phyloP scores from a whole-genome alignment of 2,329 filamentous ascomycete genomes.

The Biscogniauxia mediterranea region DNA sequence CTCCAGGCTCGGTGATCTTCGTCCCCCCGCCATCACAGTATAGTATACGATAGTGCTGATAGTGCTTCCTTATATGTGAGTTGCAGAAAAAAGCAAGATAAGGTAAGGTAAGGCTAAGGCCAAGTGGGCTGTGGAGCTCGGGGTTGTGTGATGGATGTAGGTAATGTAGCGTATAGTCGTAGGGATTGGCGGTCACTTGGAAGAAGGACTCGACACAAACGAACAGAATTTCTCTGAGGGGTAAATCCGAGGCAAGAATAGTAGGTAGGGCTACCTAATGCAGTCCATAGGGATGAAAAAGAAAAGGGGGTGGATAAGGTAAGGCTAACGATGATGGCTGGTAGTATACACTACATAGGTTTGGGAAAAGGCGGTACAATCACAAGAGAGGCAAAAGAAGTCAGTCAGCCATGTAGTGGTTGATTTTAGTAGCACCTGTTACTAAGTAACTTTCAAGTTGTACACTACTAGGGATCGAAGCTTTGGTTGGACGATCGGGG shows the following conservation, averaged over 20 bases:
- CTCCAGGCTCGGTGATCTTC: slow-evolving; percentile 31
- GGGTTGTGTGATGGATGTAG: neutral
- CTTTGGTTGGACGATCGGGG: slow-evolving; percentile 25
- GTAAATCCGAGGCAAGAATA: slow-evolving; percentile 14
- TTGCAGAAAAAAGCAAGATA: neutral
- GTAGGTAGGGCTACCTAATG: neutral
- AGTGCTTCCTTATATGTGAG: neutral
- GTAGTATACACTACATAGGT: slow-evolving; percentile 8
- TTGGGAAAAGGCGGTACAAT: slow-evolving; percentile 16
- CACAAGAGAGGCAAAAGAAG: neutral
- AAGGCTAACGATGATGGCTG: neutral
- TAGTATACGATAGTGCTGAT: slow-evolving; percentile 1
- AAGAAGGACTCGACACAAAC: neutral
- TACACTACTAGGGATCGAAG: slow-evolving; percentile 26
- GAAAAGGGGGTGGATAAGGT: neutral
- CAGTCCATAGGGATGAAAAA: neutral
- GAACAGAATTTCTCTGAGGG: slow-evolving; percentile 9
- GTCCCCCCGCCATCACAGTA: slow-evolving; percentile 27
- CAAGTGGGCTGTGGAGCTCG: neutral
- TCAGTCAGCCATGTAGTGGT: neutral
- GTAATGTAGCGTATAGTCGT: slow-evolving; percentile 5
- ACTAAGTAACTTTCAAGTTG: slow-evolving; percentile 12
- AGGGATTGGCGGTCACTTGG: slow-evolving; percentile 6
- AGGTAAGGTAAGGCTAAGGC: neutral
- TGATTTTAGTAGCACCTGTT: neutral